Evolutionary conservation across 345 rosid genomes (phyloP).

Genomic region (Hevea brasiliensis): DNA sequence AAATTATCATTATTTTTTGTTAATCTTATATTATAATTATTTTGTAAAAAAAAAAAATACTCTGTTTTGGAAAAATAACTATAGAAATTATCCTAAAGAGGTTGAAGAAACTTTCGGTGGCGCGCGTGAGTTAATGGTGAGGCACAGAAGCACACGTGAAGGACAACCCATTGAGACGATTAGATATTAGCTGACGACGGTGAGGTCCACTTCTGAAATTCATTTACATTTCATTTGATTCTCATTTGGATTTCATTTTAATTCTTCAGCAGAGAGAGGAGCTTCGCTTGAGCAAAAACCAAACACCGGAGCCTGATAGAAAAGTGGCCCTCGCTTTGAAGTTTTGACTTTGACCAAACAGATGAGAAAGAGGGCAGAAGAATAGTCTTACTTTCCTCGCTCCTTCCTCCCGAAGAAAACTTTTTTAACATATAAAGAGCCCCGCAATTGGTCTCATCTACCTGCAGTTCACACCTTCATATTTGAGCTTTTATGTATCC

Average conservation of each 20-base stretch:
- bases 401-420: slow-evolving; percentile 42
- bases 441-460: slow-evolving; percentile 11
- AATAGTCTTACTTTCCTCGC: slow-evolving; percentile 67
- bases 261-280: too few relatives aligned
- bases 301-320: not conserved
- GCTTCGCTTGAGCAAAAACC: too few relatives aligned
- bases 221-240: slow-evolving; percentile 20
- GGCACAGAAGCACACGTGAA: slow-evolving; percentile 24
- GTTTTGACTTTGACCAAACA: slow-evolving; percentile 61
- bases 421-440: slow-evolving; percentile 24
- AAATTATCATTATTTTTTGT: too few relatives aligned
- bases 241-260: not conserved
- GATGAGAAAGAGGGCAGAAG: slow-evolving; percentile 32
- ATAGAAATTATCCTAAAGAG: too few relatives aligned
- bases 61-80: too few relatives aligned
- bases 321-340: slow-evolving; percentile 34
- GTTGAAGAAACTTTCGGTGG: not conserved
- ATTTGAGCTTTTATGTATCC: not conserved
- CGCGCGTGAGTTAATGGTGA: slow-evolving; percentile 15
- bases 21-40: too few relatives aligned
- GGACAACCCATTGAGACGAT: slow-evolving; percentile 35
- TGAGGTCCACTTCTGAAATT: slow-evolving; percentile 14
- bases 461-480: slow-evolving; percentile 12
- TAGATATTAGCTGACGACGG: slow-evolving; percentile 1
- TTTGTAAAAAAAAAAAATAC: too few relatives aligned